Conservation (phyloP, 768 basidiomycete genomes). For the Zangia roseola region DNA sequence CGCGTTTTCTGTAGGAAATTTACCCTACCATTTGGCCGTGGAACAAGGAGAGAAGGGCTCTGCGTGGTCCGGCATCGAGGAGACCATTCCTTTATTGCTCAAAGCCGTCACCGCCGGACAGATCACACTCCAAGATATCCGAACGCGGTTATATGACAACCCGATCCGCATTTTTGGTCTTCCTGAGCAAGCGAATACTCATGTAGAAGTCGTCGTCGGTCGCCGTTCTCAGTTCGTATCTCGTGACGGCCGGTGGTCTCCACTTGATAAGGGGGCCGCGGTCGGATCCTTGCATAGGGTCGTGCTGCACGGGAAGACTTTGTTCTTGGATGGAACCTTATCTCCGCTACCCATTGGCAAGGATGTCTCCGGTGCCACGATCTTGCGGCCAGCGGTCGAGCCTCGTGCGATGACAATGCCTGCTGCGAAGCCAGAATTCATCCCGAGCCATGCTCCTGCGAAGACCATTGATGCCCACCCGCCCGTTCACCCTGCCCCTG, state of each 20-base stretch:
- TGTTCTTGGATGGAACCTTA: conserved; percentile 82
- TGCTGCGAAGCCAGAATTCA: conserved; percentile 25
- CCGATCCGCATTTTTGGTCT: conserved; percentile 90
- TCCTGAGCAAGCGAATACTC: conserved; percentile 81
- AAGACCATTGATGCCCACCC: conserved; percentile 31
- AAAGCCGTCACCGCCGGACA: conserved; percentile 80
- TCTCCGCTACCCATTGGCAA: conserved; percentile 59
- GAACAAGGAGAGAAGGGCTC: conserved; percentile 61
- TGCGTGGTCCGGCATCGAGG: conserved; percentile 78
- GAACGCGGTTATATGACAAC: conserved; percentile 84
- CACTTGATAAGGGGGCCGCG: conserved; percentile 60
- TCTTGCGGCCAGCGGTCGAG: conserved; percentile 41
- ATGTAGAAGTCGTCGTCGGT: conserved; percentile 90
- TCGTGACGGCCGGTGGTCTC: conserved; percentile 72
- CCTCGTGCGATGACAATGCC: conserved; percentile 21
- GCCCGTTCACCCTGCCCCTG: conserved; percentile 8
- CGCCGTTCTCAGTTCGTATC: conserved; percentile 59
- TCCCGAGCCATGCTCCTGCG: conserved; percentile 30
- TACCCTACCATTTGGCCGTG: conserved; percentile 72
- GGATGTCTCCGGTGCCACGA: conserved; percentile 66
- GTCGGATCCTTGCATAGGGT: conserved; percentile 87
- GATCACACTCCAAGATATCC: conserved; percentile 81
- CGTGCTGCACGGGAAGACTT: conserved; percentile 84
- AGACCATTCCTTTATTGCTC: conserved; percentile 83
- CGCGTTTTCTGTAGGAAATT: conserved; percentile 84